Conservation (phyloP, 2,329 filamentous ascomycete genomes). For the Ophiostoma pallidulum region DNA sequence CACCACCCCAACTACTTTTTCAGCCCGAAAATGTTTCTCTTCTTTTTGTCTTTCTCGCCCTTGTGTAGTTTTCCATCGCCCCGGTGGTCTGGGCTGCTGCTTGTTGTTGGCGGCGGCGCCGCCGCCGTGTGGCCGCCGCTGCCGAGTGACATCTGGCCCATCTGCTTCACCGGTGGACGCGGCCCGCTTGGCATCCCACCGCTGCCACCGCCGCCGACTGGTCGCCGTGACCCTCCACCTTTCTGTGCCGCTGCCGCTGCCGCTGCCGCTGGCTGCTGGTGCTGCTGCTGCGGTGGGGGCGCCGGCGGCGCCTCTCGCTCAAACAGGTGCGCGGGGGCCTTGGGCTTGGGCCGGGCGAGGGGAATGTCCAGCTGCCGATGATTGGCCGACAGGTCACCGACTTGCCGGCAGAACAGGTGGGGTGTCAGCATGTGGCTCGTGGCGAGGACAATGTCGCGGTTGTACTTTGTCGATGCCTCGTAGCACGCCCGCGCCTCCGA, state of each 20-base stretch:
- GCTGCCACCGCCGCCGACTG: slow-evolving; percentile 14
- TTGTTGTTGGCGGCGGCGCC: slow-evolving; percentile 15
- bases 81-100: not conserved
- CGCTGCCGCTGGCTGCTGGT: slow-evolving; percentile 6
- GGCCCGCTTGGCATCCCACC: slow-evolving; percentile 28
- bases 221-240: slow-evolving; percentile 1
- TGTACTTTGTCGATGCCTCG: slow-evolving; percentile 62
- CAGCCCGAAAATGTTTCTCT: slow-evolving; percentile 26
- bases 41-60: slow-evolving; percentile 33
- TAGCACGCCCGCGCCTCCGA: slow-evolving; percentile 86
- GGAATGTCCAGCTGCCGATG: slow-evolving; percentile 72
- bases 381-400: slow-evolving; percentile 68
- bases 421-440: slow-evolving; percentile 92
- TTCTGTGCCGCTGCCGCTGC: slow-evolving; percentile 2
- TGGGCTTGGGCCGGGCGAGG: slow-evolving; percentile 66
- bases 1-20: slow-evolving; percentile 24
- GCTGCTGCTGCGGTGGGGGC: slow-evolving; percentile 30
- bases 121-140: slow-evolving; percentile 15
- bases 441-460: slow-evolving; percentile 76
- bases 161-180: slow-evolving; percentile 42
- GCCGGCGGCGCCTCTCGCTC: slow-evolving; percentile 56
- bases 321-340: slow-evolving; percentile 77
- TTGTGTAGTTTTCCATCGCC: slow-evolving; percentile 35
- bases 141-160: slow-evolving; percentile 46
- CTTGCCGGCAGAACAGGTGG: slow-evolving; percentile 68